Percentiles rank a stretch among this genome's conserved stretches.
phyloP scores from a whole-genome alignment of 257 asterid species.

The Coffea eugenioides region DNA sequence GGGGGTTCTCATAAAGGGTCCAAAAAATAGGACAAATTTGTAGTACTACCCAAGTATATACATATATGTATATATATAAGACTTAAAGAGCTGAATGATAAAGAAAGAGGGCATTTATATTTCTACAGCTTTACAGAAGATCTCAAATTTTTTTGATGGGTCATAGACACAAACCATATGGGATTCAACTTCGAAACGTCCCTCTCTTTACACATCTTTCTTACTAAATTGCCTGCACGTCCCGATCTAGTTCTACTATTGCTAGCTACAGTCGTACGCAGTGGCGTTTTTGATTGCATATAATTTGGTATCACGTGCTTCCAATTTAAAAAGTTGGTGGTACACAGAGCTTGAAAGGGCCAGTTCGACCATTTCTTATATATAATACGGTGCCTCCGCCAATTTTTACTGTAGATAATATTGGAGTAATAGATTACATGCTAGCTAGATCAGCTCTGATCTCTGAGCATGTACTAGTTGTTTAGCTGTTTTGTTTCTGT shows the following conservation, averaged over 20 bases:
- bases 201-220: constrained; percentile 11
- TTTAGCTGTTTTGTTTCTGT: constrained; percentile 3
- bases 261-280: background rate
- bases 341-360: background rate
- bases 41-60: background rate
- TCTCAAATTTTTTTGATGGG: constrained; percentile 5
- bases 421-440: too few relatives aligned
- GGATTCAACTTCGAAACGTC: constrained; percentile 9
- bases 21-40: background rate
- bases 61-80: background rate
- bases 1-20: background rate
- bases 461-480: background rate
- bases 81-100: background rate
- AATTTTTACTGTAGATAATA: too few relatives aligned
- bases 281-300: constrained; percentile 18
- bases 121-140: constrained; percentile 2
- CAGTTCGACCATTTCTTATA: background rate
- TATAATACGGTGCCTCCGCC: too few relatives aligned
- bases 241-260: background rate
- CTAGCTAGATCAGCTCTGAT: background rate
- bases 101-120: background rate
- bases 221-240: constrained; percentile 23
- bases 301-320: constrained; percentile 35
- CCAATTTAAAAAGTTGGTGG: constrained; percentile 18
- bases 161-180: constrained; percentile 17